Evolutionary conservation across 2,329 filamentous ascomycete genomes (phyloP).

Genomic region (Pseudocercospora fuligena): DNA sequence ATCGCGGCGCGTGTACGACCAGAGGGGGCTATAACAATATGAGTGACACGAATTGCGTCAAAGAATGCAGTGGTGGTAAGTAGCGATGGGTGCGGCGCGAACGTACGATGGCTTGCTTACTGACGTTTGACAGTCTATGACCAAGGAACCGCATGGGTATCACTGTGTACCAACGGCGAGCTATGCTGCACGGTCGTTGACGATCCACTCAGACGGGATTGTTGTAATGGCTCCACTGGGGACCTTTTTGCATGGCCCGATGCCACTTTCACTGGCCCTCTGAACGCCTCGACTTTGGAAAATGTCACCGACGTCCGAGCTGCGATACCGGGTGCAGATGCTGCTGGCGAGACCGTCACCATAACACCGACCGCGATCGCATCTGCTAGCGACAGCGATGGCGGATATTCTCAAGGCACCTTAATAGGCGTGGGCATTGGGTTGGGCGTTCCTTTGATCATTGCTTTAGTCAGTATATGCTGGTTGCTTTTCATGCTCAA

Average conservation of each 20-base stretch:
- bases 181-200: background rate
- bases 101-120: background rate
- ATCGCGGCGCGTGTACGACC: constrained; percentile 9
- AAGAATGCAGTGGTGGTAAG: background rate
- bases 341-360: background rate
- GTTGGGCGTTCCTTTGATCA: constrained; percentile 3
- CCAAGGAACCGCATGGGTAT: background rate
- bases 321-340: background rate
- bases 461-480: constrained; percentile 2
- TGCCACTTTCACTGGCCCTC: background rate
- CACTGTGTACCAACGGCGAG: background rate
- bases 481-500: constrained; percentile 4
- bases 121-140: background rate
- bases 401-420: background rate
- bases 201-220: background rate
- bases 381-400: background rate
- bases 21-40: background rate
- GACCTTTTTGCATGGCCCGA: background rate
- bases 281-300: background rate
- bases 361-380: background rate
- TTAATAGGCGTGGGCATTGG: constrained; percentile 9
- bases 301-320: background rate
- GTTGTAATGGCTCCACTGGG: background rate
- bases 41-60: background rate
- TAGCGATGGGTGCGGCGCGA: background rate